A percentile compares a stretch with the other conserved stretches of the same genome.
Conservation (phyloP, 2,329 filamentous ascomycete genomes). For the Colletotrichum sp. region DNA sequence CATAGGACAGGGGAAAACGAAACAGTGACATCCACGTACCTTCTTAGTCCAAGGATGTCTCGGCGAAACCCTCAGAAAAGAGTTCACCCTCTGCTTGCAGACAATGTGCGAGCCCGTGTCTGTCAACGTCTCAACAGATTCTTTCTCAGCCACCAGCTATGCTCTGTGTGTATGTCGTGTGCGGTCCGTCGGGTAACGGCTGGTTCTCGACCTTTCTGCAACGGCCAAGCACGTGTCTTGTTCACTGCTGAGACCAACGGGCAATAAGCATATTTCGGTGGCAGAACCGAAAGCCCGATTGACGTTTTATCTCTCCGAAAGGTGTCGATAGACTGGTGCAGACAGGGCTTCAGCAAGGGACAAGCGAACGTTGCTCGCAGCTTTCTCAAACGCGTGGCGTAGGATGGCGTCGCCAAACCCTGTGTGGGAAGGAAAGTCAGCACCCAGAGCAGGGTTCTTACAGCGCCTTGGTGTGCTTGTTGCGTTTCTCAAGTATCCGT, state of each 20-base stretch:
- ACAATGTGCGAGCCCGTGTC: not conserved
- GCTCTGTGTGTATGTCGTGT: not conserved
- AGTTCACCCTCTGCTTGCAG: not conserved
- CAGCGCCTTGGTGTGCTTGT: slow-evolving; percentile 3
- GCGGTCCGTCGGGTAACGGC: not conserved
- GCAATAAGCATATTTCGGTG: slow-evolving; percentile 19
- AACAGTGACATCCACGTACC: not conserved
- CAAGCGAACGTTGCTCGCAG: slow-evolving; percentile 3
- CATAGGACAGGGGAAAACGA: not conserved
- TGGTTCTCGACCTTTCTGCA: slow-evolving; percentile 6
- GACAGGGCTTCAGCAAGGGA: not conserved
- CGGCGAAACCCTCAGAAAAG: not conserved
- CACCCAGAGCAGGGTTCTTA: not conserved
- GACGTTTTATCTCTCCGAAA: slow-evolving; percentile 33
- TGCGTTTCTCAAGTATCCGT: not conserved
- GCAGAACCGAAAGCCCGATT: slow-evolving; percentile 8
- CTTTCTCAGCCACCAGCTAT: not conserved
- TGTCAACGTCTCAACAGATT: not conserved
- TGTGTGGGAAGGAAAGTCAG: not conserved
- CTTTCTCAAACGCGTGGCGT: slow-evolving; percentile 22
- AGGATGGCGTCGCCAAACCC: slow-evolving; percentile 4
- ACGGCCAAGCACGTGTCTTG: not conserved
- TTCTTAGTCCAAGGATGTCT: not conserved
- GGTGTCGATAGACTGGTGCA: slow-evolving; percentile 31
- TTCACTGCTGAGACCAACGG: not conserved